A percentile compares a stretch with the other conserved stretches of the same genome.
Conservation (phyloP, 306 rosid genomes). For the Quercus berberidifolia region DNA sequence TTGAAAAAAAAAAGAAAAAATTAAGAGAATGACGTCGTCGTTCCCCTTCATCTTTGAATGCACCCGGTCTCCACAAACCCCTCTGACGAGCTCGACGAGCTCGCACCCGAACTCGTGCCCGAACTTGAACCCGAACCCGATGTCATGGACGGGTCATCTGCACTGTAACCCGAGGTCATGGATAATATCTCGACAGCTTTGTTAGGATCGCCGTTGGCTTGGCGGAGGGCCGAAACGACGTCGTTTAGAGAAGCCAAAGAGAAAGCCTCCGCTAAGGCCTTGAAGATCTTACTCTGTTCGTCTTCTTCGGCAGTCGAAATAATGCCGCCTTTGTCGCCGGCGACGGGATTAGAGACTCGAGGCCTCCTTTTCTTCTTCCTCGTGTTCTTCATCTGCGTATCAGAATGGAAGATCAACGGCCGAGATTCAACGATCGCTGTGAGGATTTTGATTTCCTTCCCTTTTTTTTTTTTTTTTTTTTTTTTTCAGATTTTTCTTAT, state of each 20-base stretch:
- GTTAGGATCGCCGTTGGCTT: constrained; percentile 31
- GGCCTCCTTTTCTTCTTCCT: constrained; percentile 48
- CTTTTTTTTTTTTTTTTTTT: no score
- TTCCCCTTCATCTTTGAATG: constrained; percentile 26
- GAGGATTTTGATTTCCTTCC: background rate
- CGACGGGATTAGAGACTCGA: constrained; percentile 19
- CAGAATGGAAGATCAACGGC: background rate
- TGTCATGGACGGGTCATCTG: constrained; percentile 21
- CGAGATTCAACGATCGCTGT: background rate
- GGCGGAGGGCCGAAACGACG: constrained; percentile 20
- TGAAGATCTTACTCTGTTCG: constrained; percentile 9
- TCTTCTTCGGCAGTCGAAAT: background rate
- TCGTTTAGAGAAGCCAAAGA: constrained; percentile 48
- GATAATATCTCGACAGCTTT: constrained; percentile 40
- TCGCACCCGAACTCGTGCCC: constrained; percentile 32
- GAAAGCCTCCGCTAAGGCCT: constrained; percentile 40
- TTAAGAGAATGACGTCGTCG: no score
- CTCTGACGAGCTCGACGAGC: constrained; percentile 61
- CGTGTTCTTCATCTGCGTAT: constrained; percentile 49
- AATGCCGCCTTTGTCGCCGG: background rate
- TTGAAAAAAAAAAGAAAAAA: no score
- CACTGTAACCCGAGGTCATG: constrained; percentile 8
- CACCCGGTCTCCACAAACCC: constrained; percentile 40
- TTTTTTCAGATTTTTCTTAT: no score
- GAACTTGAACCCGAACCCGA: constrained; percentile 42